Percentiles rank a stretch among this genome's conserved stretches.
These are phyloP conservation scores for Polychaeton citri DNA, from an alignment of 2,329 filamentous ascomycete genomes.

Conservation along the genomic window DNA sequence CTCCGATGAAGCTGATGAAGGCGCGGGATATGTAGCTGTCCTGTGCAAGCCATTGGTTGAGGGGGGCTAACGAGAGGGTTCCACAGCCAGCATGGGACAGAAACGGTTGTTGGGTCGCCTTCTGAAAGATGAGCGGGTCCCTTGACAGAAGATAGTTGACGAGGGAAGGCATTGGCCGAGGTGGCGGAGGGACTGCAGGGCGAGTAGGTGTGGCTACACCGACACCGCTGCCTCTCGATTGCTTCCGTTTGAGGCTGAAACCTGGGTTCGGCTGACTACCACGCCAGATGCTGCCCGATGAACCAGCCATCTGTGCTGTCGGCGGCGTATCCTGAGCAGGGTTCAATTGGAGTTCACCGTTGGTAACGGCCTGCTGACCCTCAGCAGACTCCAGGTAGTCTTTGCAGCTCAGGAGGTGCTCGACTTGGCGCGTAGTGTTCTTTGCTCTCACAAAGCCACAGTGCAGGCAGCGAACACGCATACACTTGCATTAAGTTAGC, in stretches of 20 bases:
- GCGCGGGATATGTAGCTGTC: conserved; percentile 59
- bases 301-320: conserved; percentile 6
- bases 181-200: conserved; percentile 14
- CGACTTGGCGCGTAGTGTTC: conserved; percentile 38
- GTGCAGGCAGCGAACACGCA: conserved; percentile 35
- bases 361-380: conserved; percentile 23
- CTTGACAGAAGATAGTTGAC: conserved; percentile 44
- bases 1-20: conserved; percentile 54
- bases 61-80: conserved; percentile 39
- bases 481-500: conserved; percentile 23
- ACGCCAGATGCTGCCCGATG: conserved; percentile 25
- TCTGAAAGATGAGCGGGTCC: conserved; percentile 33
- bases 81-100: conserved; percentile 52
- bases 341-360: conserved; percentile 10
- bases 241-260: conserved; percentile 30
- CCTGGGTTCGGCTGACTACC: conserved; percentile 36
- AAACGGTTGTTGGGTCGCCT: conserved; percentile 54
- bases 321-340: conserved; percentile 5
- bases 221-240: conserved; percentile 20
- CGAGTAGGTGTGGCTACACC: conserved; percentile 7
- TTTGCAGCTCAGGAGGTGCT: conserved; percentile 34
- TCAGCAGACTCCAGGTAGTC: conserved; percentile 31
- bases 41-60: conserved; percentile 58
- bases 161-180: conserved; percentile 33
- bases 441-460: conserved; percentile 38